These are phyloP conservation scores for Rhinocladiella mackenziei DNA, from an alignment of 2,329 filamentous ascomycete species.

Conservation along the genomic window DNA sequence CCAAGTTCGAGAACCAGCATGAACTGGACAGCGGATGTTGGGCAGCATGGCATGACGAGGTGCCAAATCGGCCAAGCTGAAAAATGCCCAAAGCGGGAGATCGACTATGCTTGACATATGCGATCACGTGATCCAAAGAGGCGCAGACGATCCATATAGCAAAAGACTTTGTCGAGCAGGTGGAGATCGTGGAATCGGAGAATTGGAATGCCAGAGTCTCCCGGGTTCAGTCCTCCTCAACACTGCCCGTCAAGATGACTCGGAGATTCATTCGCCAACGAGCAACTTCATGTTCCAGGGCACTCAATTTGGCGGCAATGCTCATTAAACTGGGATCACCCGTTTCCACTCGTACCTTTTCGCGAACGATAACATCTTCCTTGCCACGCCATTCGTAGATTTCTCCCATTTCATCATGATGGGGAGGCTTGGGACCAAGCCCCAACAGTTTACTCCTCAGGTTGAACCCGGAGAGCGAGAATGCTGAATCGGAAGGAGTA, in stretches of 20 bases:
- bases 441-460: conserved; percentile 55
- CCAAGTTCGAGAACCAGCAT: too few species aligned
- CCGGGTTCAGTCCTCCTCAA: conserved; percentile 24
- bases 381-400: conserved; percentile 63
- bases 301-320: conserved; percentile 75
- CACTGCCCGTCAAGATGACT: conserved; percentile 66
- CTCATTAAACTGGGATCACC: conserved; percentile 84
- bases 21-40: too few species aligned
- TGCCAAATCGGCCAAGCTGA: too few species aligned
- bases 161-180: neutral
- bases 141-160: too few species aligned
- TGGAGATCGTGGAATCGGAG: neutral
- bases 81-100: too few species aligned
- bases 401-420: conserved; percentile 76
- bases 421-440: conserved; percentile 46
- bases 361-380: conserved; percentile 75
- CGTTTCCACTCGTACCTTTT: conserved; percentile 84
- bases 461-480: conserved; percentile 55
- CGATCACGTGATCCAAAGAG: too few species aligned
- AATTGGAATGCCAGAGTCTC: too few species aligned
- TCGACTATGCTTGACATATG: too few species aligned
- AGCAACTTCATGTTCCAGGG: conserved; percentile 68
- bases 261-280: conserved; percentile 68
- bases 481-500: conserved; percentile 65
- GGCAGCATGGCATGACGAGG: too few species aligned